Percentiles rank a stretch among this genome's conserved stretches.
Evolutionary conservation across 768 basidiomycete genomes (phyloP).

Genomic region (Pleurotus platypus): DNA sequence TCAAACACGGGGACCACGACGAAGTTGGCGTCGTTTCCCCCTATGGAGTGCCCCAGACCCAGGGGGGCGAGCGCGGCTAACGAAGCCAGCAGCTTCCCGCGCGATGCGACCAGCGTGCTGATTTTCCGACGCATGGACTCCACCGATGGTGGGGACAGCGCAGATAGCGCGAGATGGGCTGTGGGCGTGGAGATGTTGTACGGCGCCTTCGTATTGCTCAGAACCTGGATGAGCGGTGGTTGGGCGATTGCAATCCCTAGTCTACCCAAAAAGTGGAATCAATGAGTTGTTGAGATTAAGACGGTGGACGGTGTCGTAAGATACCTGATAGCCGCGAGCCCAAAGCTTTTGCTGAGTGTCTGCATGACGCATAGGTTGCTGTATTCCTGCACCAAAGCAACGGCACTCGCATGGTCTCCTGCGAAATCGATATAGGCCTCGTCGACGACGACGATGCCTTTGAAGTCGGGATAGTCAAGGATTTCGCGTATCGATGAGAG

Average conservation of each 20-base stretch:
- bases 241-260: conserved; percentile 89
- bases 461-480: conserved; percentile 77
- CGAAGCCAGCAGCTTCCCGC: conserved; percentile 45
- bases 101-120: conserved; percentile 52
- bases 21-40: conserved; percentile 89
- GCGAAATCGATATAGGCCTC: conserved; percentile 98
- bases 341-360: conserved; percentile 95
- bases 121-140: conserved; percentile 64
- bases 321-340: conserved; percentile 91
- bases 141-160: conserved; percentile 67
- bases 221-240: conserved; percentile 84
- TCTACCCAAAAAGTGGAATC: conserved; percentile 32
- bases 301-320: conserved; percentile 17
- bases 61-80: conserved; percentile 44
- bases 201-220: conserved; percentile 94
- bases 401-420: conserved; percentile 55
- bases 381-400: conserved; percentile 71
- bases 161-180: conserved; percentile 75
- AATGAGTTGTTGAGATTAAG: neutral
- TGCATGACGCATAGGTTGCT: conserved; percentile 94
- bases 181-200: conserved; percentile 95
- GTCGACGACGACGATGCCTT: conserved; percentile 90
- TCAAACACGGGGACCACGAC: conserved; percentile 74
- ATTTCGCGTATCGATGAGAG: conserved; percentile 64
- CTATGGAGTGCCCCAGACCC: conserved; percentile 67